A percentile compares a stretch with the other conserved stretches of the same genome.
phyloP scores from a whole-genome alignment of 2,329 filamentous ascomycete genomes.

The Chaetomium strumarium region DNA sequence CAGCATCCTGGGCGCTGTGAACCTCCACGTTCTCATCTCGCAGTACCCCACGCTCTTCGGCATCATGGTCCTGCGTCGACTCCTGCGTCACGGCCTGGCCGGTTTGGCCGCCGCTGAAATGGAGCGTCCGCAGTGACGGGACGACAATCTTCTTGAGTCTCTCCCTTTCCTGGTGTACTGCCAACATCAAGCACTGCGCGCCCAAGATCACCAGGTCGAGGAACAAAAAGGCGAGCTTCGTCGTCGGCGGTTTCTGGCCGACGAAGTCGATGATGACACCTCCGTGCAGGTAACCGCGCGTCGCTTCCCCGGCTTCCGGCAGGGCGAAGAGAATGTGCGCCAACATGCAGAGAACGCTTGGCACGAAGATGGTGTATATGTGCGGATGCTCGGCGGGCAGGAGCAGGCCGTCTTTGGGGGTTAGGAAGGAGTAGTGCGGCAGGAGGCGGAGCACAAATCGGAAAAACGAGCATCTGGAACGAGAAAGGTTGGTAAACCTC shows the following conservation, averaged over 20 bases:
- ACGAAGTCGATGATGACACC: constrained; percentile 63
- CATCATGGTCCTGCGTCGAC: constrained; percentile 45
- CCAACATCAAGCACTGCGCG: constrained; percentile 59
- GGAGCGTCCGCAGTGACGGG: constrained; percentile 19
- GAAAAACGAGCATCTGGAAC: constrained; percentile 56
- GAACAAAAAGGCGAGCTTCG: constrained; percentile 48
- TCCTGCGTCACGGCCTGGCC: constrained; percentile 18
- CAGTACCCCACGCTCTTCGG: constrained; percentile 49
- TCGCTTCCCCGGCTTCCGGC: constrained; percentile 52
- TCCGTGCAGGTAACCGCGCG: constrained; percentile 61
- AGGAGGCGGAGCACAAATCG: constrained; percentile 54
- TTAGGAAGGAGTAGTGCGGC: constrained; percentile 58
- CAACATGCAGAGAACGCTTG: constrained; percentile 56
- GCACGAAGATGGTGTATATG: constrained; percentile 51
- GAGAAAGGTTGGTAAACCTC: constrained; percentile 9
- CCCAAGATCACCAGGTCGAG: constrained; percentile 51
- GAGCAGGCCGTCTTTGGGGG: constrained; percentile 54
- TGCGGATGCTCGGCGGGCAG: constrained; percentile 52
- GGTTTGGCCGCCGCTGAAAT: neutral
- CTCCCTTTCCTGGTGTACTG: constrained; percentile 56
- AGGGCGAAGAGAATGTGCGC: constrained; percentile 52
- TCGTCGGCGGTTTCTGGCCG: constrained; percentile 57
- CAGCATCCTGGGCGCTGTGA: constrained; percentile 19
- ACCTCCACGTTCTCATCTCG: constrained; percentile 32
- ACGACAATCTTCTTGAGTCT: constrained; percentile 45